A percentile compares a stretch with the other conserved stretches of the same genome.
phyloP scores from a whole-genome alignment of 768 basidiomycete genomes.

The Grammothele lineata region DNA sequence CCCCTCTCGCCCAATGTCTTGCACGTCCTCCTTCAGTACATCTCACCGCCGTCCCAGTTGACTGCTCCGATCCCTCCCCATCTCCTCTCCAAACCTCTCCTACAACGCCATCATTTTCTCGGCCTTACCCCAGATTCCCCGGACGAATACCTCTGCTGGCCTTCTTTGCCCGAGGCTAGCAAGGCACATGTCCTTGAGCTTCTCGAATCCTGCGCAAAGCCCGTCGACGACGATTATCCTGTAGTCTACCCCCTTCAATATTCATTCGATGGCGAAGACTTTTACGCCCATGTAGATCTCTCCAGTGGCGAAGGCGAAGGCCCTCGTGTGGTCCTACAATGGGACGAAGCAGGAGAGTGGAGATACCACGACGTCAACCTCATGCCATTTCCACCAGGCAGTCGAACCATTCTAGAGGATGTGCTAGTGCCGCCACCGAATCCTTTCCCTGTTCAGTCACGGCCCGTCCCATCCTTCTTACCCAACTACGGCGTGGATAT shows the following conservation, averaged over 20 bases:
- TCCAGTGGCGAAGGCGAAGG: slow-evolving; percentile 26
- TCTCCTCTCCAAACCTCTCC: slow-evolving; percentile 54
- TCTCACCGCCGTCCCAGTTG: slow-evolving; percentile 48
- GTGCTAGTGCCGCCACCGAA: slow-evolving; percentile 27
- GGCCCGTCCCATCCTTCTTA: not conserved
- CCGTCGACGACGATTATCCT: slow-evolving; percentile 27
- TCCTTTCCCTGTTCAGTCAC: slow-evolving; percentile 20
- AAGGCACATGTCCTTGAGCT: slow-evolving; percentile 36
- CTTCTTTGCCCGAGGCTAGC: slow-evolving; percentile 32
- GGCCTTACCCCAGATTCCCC: slow-evolving; percentile 45
- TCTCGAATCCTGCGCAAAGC: slow-evolving; percentile 35
- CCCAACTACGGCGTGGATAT: slow-evolving; percentile 13
- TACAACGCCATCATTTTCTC: slow-evolving; percentile 65
- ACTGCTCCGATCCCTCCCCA: slow-evolving; percentile 50
- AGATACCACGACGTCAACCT: slow-evolving; percentile 63
- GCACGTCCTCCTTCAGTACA: slow-evolving; percentile 50
- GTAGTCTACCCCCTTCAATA: slow-evolving; percentile 31
- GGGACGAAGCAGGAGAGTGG: slow-evolving; percentile 55
- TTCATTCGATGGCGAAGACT: slow-evolving; percentile 45
- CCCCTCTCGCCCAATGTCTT: slow-evolving; percentile 37
- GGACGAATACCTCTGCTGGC: slow-evolving; percentile 65
- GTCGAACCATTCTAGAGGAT: slow-evolving; percentile 25
- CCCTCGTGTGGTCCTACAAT: slow-evolving; percentile 65
- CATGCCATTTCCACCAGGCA: slow-evolving; percentile 65
- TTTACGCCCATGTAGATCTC: slow-evolving; percentile 49